A percentile compares a stretch with the other conserved stretches of the same genome.
phyloP scores from a whole-genome alignment of 345 rosid species.

The Eutrema japonicum region DNA sequence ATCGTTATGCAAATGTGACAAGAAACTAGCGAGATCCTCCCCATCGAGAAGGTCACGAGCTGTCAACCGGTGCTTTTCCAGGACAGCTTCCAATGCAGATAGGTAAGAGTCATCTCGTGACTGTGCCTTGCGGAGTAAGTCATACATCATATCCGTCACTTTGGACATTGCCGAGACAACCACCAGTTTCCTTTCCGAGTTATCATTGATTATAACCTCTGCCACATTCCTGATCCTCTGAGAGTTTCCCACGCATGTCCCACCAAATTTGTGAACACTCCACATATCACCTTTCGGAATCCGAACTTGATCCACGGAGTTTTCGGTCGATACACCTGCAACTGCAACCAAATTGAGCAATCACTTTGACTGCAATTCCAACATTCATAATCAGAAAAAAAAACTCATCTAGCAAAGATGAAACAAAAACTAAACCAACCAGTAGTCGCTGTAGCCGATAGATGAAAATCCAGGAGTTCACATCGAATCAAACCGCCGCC shows the following conservation, averaged over 20 bases:
- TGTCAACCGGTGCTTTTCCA: slow-evolving; percentile 75
- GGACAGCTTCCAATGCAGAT: slow-evolving; percentile 73
- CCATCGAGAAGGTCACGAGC: slow-evolving; percentile 88
- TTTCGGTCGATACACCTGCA: slow-evolving; percentile 59
- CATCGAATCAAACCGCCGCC: slow-evolving; percentile 40
- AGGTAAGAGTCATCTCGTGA: slow-evolving; percentile 80
- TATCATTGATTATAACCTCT: slow-evolving; percentile 66
- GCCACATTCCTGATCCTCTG: slow-evolving; percentile 88
- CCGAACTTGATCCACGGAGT: slow-evolving; percentile 49
- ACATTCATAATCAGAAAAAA: not conserved
- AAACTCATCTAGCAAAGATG: not conserved
- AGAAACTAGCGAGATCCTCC: slow-evolving; percentile 71
- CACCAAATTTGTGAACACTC: slow-evolving; percentile 98
- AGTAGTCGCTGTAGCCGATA: slow-evolving; percentile 40
- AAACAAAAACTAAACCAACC: slow-evolving; percentile 25
- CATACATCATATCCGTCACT: slow-evolving; percentile 99
- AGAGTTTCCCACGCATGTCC: slow-evolving; percentile 93
- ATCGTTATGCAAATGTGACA: slow-evolving; percentile 78
- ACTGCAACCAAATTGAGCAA: slow-evolving; percentile 43
- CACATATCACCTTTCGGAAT: slow-evolving; percentile 75
- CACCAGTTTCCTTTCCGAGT: slow-evolving; percentile 73
- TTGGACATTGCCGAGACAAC: slow-evolving; percentile 98
- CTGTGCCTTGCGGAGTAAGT: slow-evolving; percentile 83
- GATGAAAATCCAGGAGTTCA: slow-evolving; percentile 42
- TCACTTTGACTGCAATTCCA: not conserved